These are phyloP conservation scores for Ogataea trehaloabstinens DNA, from an alignment of 805 yeast species.

Conservation along the genomic window DNA sequence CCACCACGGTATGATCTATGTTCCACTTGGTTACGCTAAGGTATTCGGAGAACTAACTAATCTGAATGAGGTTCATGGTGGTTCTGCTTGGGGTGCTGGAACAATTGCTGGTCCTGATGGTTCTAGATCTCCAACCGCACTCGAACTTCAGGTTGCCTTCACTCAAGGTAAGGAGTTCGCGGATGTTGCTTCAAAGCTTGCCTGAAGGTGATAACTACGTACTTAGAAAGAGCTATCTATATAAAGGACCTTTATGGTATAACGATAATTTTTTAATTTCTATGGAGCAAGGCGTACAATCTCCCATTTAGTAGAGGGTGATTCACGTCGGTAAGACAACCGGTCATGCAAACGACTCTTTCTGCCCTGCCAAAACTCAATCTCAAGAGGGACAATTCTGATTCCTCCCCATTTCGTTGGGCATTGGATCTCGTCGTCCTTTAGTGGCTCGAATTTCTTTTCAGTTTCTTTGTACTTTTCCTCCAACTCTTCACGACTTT, in stretches of 20 bases:
- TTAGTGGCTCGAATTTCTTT: slow-evolving; percentile 52
- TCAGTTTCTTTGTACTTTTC: slow-evolving; percentile 44
- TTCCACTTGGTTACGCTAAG: slow-evolving; percentile 74
- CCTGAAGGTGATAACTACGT: slow-evolving; percentile 1
- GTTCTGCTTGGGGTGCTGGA: slow-evolving; percentile 89
- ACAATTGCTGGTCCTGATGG: slow-evolving; percentile 77
- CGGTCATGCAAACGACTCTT: slow-evolving; percentile 88
- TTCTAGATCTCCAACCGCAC: slow-evolving; percentile 61
- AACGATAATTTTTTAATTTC: neutral
- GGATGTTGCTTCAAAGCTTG: slow-evolving; percentile 37
- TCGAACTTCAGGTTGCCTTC: slow-evolving; percentile 62
- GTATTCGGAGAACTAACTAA: slow-evolving; percentile 54
- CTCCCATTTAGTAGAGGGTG: slow-evolving; percentile 50
- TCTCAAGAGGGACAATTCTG: slow-evolving; percentile 79
- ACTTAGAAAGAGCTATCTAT: slow-evolving; percentile 1
- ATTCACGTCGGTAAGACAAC: slow-evolving; percentile 62
- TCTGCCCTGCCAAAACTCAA: slow-evolving; percentile 98
- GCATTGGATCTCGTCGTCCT: slow-evolving; percentile 70
- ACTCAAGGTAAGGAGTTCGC: slow-evolving; percentile 70
- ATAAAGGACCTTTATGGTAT: slow-evolving; percentile 1
- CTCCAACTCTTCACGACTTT: slow-evolving; percentile 61
- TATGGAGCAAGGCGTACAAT: slow-evolving; percentile 70
- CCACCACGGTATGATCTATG: slow-evolving; percentile 79
- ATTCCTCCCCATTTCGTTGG: slow-evolving; percentile 98
- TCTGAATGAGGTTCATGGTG: slow-evolving; percentile 71